phyloP scores from a whole-genome alignment of 2,329 filamentous ascomycete genomes.

The Cladosporium halotolerans region DNA sequence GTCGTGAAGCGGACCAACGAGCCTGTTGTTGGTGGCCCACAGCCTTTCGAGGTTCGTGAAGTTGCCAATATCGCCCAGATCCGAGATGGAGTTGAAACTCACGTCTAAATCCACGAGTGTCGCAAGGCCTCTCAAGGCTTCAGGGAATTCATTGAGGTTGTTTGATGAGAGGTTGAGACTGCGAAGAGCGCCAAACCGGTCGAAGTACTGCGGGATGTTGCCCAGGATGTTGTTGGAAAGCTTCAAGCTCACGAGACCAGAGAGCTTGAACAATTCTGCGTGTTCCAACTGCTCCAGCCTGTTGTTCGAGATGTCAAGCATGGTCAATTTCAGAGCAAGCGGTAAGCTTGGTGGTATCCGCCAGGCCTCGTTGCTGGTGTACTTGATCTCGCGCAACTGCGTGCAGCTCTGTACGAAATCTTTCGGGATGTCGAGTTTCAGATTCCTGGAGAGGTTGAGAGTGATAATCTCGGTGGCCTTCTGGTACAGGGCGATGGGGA shows the following conservation, averaged over 20 bases:
- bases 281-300: constrained; percentile 79
- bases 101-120: constrained; percentile 88
- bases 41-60: constrained; percentile 77
- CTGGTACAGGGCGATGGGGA: constrained; percentile 88
- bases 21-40: constrained; percentile 90
- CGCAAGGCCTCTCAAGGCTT: constrained; percentile 74
- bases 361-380: constrained; percentile 86
- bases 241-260: constrained; percentile 78
- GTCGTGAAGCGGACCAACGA: constrained; percentile 65
- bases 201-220: constrained; percentile 74
- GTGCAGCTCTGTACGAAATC: constrained; percentile 94
- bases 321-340: constrained; percentile 73
- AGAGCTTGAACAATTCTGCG: constrained; percentile 69
- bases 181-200: constrained; percentile 68
- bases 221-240: constrained; percentile 88
- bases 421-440: constrained; percentile 85
- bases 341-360: constrained; percentile 78
- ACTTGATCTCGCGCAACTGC: constrained; percentile 90
- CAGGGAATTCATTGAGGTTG: constrained; percentile 75
- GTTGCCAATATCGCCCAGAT: constrained; percentile 72
- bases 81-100: constrained; percentile 87
- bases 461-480: constrained; percentile 90
- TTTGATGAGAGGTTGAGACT: constrained; percentile 92
- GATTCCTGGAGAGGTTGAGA: constrained; percentile 84
- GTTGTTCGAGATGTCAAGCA: constrained; percentile 93